Evolutionary conservation across 2,329 filamentous ascomycete species (phyloP).

Genomic region (Alternaria metachromatica): DNA sequence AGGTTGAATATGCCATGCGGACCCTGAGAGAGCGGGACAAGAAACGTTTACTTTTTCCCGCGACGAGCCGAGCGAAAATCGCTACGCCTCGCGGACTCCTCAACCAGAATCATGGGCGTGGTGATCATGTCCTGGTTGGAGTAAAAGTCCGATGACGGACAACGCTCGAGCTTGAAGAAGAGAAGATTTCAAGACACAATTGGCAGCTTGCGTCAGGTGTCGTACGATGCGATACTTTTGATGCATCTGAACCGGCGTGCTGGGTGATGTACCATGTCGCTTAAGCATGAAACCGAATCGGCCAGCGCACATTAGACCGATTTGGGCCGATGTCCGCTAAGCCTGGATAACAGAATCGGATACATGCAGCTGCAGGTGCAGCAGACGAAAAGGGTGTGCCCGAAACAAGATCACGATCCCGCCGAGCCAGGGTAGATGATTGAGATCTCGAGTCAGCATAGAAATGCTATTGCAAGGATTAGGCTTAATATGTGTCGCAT

Average conservation of each 20-base stretch:
- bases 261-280: conserved; percentile 19
- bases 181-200: conserved; percentile 16
- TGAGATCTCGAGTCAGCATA: conserved; percentile 12
- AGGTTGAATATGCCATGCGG: conserved; percentile 4
- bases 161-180: conserved; percentile 3
- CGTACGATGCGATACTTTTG: conserved; percentile 23
- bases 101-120: conserved; percentile 2
- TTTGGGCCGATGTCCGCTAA: conserved; percentile 14
- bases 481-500: conserved; percentile 1
- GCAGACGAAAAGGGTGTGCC: conserved; percentile 15
- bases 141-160: conserved; percentile 6
- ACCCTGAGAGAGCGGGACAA: conserved; percentile 9
- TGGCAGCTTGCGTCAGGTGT: conserved; percentile 13
- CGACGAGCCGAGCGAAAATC: conserved; percentile 4
- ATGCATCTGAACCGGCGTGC: conserved; percentile 15
- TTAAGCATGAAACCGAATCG: conserved; percentile 21
- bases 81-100: background rate
- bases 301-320: conserved; percentile 12
- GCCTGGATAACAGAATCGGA: conserved; percentile 12
- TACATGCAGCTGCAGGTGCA: conserved; percentile 18
- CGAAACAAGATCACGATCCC: conserved; percentile 18
- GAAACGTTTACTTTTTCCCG: conserved; percentile 14
- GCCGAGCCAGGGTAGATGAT: conserved; percentile 5
- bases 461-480: conserved; percentile 9
- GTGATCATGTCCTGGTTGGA: conserved; percentile 11